Percentiles rank a stretch among this genome's conserved stretches.
phyloP scores from a whole-genome alignment of 257 asterid genomes.

The Scutellaria baicalensis region DNA sequence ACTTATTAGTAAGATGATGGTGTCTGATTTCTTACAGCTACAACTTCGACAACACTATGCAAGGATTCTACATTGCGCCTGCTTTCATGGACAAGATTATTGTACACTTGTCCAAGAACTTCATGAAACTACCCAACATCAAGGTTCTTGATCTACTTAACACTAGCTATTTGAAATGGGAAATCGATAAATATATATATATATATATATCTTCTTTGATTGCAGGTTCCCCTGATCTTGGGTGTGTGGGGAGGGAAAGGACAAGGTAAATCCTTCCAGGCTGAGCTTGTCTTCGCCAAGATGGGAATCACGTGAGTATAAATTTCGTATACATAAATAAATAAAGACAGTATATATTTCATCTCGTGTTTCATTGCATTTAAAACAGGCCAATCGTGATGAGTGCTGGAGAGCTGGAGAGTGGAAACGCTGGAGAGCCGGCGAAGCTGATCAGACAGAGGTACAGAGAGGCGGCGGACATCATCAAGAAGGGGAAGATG shows the following conservation, averaged over 20 bases:
- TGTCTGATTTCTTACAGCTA: conserved; percentile 5
- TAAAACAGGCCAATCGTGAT: conserved; percentile 47
- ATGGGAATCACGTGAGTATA: conserved; percentile 44
- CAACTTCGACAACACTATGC: conserved; percentile 37
- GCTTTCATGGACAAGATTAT: conserved; percentile 56
- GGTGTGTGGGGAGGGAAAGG: conserved; percentile 67
- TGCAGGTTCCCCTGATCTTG: conserved; percentile 41
- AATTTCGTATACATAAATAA: not conserved
- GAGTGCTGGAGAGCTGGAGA: conserved; percentile 60
- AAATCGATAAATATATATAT: not conserved
- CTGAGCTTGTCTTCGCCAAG: conserved; percentile 52
- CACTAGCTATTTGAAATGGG: not conserved
- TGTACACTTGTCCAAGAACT: conserved; percentile 47
- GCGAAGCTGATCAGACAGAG: conserved; percentile 50
- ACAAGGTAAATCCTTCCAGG: conserved; percentile 59
- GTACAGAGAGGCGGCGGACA: conserved; percentile 54
- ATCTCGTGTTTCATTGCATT: not conserved
- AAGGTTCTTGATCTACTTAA: conserved; percentile 17
- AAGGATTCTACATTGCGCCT: conserved; percentile 47
- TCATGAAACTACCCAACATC: conserved; percentile 49
- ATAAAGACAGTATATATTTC: too few relatives aligned
- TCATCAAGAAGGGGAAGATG: conserved; percentile 48
- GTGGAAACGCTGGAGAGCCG: conserved; percentile 59
- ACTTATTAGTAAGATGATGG: too few relatives aligned
- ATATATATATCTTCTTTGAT: not conserved